Base-by-base conservation (phyloP, 768 basidiomycete genomes). In the Tulasnella sp. region DNA sequence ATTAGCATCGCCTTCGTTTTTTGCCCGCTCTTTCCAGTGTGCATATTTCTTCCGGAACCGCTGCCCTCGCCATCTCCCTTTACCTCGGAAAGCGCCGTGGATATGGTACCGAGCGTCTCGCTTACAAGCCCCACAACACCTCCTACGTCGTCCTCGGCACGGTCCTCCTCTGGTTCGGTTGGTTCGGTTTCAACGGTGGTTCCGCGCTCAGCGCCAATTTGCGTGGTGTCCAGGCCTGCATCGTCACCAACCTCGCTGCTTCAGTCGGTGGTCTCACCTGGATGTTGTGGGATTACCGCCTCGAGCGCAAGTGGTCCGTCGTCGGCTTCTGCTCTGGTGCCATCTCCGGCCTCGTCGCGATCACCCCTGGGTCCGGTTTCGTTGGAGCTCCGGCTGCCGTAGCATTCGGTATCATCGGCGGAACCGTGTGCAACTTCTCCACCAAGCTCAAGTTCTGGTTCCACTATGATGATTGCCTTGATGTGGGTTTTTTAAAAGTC, bases 251-350 rank as follows among this genome's bases (percentile, higher is more conserved):
- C 71, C 72, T 97, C 57, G 87, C 92, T 1, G 94, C 91, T 1
- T 80, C 80, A 51, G 84, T 90, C n/a, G 92, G 84, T 42, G 91
- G 89, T 3, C 62, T 93, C 60, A 87, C 86, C 2, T 94, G 91
- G 90, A 92, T 93, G 89, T 71, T 92, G 54, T 87, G 82, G 88
- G 83, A 98, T 75, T 97, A 82, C 71, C 83, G 93, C 60, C 78
- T 96, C 49, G 93, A 96, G 71, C 79, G 79, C 70, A 94, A 96
- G 69, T 96, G 92, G 92, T 84, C 81, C 52, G 85, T 81, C 1
- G 90, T 97, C 61, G 92, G 92, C 5, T 94, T 94, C 73, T 98
- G 94, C 72, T 92, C 92, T 2, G 94, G 94, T 19, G 90, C 91
- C 31, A 89, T 97, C 60, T 76, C 84, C 7, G 94, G 92, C 44